Evolutionary conservation across 306 rosid species (phyloP), one percentile per base, ranked within the genome.

Genomic region (Psophocarpus tetragonolobus): DNA sequence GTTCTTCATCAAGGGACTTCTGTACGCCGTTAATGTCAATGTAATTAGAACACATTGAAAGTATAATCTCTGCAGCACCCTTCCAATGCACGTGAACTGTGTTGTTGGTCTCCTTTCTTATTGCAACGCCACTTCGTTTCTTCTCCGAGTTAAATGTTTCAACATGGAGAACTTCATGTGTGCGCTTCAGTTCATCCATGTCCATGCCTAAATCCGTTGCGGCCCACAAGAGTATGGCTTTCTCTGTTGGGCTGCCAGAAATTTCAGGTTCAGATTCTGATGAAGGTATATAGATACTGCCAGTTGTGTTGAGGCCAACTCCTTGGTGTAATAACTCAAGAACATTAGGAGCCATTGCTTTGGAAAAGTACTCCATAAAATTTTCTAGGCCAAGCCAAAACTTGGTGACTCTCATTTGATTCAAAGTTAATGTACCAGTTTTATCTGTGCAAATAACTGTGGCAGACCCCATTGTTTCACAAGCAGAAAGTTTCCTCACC

Each of bases 391-490:
- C 98, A 5, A 90, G 80, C 82, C 91, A 88, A 64, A 93, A 88
- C 64, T 90, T 85, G 56, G 90, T 91, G 9, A 90, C 96, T 85
- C 86, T 85, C 97, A 91, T 93, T 65, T 93, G 71, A 70, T 93
- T 93, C 71, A 91, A 56, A 44, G 97, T 91, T 76, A 93, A 75
- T 39, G 97, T 93, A 8, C 98, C 98, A 0, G 97, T 93, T 83
- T 91, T 93, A 77, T 91, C 98, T 0, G 96, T 91, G 82, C 97
- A 90, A 53, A 91, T 93, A n/a, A 91, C 87, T 7, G 98, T 93
- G 75, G 98, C 96, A 0, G 98, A 90, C 20, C 98, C 98, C 98
- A 93, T 93, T 1, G 98, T 91, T 81, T 93, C 97, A 26, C 97
- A 93, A 48, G 97, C 98, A 1, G 97, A 88, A 53, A 93, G 90